phyloP scores from a whole-genome alignment of 164 flowering plant species.

The Amborella trichopoda region DNA sequence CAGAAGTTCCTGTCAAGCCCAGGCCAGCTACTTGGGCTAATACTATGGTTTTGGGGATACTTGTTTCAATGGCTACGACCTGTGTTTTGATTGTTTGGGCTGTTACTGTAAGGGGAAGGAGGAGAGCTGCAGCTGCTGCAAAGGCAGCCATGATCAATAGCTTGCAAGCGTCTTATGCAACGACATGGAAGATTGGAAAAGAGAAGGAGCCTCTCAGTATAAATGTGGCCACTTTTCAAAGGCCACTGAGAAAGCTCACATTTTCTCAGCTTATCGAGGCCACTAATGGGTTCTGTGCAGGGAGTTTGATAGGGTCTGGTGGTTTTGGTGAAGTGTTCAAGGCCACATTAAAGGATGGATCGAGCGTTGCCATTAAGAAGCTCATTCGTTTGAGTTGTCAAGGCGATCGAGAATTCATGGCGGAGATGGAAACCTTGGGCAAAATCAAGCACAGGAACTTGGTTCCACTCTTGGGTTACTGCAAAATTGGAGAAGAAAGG shows the following conservation, averaged over 20 bases:
- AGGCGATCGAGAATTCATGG: slow-evolving; percentile 78
- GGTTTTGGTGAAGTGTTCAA: slow-evolving; percentile 91
- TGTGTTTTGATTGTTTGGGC: slow-evolving; percentile 37
- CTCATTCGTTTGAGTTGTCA: slow-evolving; percentile 65
- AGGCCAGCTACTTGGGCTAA: slow-evolving; percentile 28
- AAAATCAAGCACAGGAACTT: slow-evolving; percentile 76
- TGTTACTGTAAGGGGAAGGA: slow-evolving; percentile 28
- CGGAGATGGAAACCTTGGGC: slow-evolving; percentile 87
- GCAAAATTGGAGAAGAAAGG: slow-evolving; percentile 75
- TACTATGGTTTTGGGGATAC: slow-evolving; percentile 45
- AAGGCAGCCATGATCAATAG: slow-evolving; percentile 58
- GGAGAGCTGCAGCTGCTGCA: slow-evolving; percentile 26
- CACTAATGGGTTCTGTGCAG: slow-evolving; percentile 77
- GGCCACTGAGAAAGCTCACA: slow-evolving; percentile 76
- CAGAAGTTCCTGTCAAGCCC: background rate
- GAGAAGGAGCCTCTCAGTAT: slow-evolving; percentile 83
- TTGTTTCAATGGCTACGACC: slow-evolving; percentile 28
- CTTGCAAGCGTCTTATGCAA: slow-evolving; percentile 67
- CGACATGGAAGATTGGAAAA: slow-evolving; percentile 74
- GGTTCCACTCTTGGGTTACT: slow-evolving; percentile 66
- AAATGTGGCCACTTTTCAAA: slow-evolving; percentile 82
- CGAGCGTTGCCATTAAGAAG: slow-evolving; percentile 79
- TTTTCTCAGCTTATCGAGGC: slow-evolving; percentile 83
- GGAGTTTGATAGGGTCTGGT: slow-evolving; percentile 71
- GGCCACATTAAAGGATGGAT: slow-evolving; percentile 70